Conservation (phyloP, 2,329 filamentous ascomycete genomes). For the Colletotrichum spinosum region DNA sequence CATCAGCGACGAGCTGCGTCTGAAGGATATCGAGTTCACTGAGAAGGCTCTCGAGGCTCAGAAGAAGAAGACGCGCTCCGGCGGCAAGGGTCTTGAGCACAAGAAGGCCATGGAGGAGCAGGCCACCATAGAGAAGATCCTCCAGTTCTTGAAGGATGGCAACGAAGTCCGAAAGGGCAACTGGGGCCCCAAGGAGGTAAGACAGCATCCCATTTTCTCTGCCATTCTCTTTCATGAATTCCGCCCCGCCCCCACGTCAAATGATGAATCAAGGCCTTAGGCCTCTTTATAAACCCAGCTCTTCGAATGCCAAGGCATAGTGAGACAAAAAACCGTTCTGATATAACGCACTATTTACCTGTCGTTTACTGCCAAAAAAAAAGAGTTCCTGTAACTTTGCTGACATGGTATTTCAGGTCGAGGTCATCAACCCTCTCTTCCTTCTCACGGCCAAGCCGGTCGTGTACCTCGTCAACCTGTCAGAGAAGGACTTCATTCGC, state of each 20-base stretch:
- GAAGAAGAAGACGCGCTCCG: slow-evolving; percentile 93
- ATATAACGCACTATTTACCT: slow-evolving; percentile 33
- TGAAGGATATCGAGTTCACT: slow-evolving; percentile 98
- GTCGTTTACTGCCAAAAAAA: slow-evolving; percentile 35
- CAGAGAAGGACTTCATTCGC: slow-evolving; percentile 95
- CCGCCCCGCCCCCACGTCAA: slow-evolving; percentile 50
- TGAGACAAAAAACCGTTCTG: slow-evolving; percentile 77
- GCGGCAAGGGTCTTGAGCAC: slow-evolving; percentile 95
- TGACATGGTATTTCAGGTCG: slow-evolving; percentile 73
- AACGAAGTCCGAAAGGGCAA: slow-evolving; percentile 93
- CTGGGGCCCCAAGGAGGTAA: slow-evolving; percentile 96
- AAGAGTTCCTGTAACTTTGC: slow-evolving; percentile 39
- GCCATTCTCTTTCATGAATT: slow-evolving; percentile 26
- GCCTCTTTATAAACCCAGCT: slow-evolving; percentile 98
- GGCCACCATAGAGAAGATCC: slow-evolving; percentile 90
- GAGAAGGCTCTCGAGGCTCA: slow-evolving; percentile 94
- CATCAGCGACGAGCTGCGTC: slow-evolving; percentile 93
- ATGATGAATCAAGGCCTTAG: slow-evolving; percentile 99
- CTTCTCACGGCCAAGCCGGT: slow-evolving; percentile 96
- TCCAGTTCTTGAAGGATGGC: slow-evolving; percentile 84
- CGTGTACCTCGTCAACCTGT: slow-evolving; percentile 96
- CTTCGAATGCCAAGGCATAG: slow-evolving; percentile 90
- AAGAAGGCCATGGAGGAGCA: slow-evolving; percentile 98
- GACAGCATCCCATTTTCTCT: slow-evolving; percentile 49
- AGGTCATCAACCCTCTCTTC: slow-evolving; percentile 96